Conservation (phyloP, 306 rosid genomes). For the Rosa lucieae region DNA sequence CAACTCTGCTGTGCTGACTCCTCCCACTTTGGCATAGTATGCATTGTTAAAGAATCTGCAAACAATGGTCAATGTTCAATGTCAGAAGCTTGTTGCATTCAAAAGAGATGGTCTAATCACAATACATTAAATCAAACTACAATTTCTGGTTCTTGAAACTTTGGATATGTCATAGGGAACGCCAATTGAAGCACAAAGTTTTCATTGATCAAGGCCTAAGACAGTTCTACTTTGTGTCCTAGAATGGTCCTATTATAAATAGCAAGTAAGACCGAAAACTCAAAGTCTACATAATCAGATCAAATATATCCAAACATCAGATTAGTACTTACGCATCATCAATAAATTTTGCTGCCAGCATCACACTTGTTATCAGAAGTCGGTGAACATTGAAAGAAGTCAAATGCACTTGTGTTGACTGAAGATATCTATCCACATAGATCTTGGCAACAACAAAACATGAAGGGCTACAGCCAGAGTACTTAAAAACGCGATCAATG, state of each 20-base stretch:
- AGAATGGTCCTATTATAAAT: background rate
- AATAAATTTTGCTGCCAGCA: constrained; percentile 90
- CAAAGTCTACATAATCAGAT: background rate
- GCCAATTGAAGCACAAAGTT: background rate
- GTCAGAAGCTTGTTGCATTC: constrained; percentile 12
- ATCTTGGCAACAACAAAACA: constrained; percentile 82
- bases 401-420: constrained; percentile 52
- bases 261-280: background rate
- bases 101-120: background rate
- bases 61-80: background rate
- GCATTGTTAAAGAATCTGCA: constrained; percentile 93
- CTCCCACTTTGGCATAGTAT: constrained; percentile 96
- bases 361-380: constrained; percentile 81
- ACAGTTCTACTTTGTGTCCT: background rate
- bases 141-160: background rate
- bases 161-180: background rate
- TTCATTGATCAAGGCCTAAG: background rate
- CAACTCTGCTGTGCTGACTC: constrained; percentile 75
- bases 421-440: constrained; percentile 73
- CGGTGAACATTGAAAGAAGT: constrained; percentile 90
- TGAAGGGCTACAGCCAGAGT: constrained; percentile 91
- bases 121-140: background rate
- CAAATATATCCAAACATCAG: constrained; percentile 5
- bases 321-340: constrained; percentile 80
- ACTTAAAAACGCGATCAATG: constrained; percentile 84